A percentile compares a stretch with the other conserved stretches of the same genome.
These are phyloP conservation scores for Tolypocladium ophioglossoides DNA, from an alignment of 2,329 filamentous ascomycete species.

Conservation along the genomic window DNA sequence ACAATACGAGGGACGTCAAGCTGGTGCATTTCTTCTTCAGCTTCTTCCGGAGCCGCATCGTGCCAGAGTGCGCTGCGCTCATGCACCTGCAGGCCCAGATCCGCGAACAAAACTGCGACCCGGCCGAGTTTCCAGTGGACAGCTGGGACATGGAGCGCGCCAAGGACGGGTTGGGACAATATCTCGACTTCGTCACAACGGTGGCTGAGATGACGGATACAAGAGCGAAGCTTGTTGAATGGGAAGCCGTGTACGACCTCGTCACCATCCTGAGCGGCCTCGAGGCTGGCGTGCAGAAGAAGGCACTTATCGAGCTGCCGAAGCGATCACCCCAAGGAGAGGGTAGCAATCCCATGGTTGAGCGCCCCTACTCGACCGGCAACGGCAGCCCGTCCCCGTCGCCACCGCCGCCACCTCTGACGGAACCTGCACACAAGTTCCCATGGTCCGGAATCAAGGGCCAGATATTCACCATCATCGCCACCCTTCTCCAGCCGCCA, in stretches of 20 bases:
- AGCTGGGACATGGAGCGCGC: constrained; percentile 97
- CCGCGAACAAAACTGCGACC: constrained; percentile 60
- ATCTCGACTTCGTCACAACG: constrained; percentile 86
- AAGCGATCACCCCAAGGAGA: constrained; percentile 14
- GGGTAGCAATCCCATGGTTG: constrained; percentile 33
- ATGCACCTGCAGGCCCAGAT: constrained; percentile 92
- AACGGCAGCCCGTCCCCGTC: constrained; percentile 21
- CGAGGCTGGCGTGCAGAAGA: constrained; percentile 79
- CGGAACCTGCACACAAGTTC: constrained; percentile 55
- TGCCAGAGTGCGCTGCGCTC: constrained; percentile 87
- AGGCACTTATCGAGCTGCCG: constrained; percentile 46
- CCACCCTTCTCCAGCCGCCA: constrained; percentile 79
- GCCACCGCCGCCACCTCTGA: constrained; percentile 32
- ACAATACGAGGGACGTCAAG: constrained; percentile 45
- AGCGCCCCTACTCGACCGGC: constrained; percentile 48
- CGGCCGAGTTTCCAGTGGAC: constrained; percentile 86
- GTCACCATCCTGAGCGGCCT: constrained; percentile 79
- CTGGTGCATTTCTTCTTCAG: constrained; percentile 84
- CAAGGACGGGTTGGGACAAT: constrained; percentile 89
- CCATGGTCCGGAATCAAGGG: constrained; percentile 74
- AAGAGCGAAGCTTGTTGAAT: constrained; percentile 77
- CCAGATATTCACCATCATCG: constrained; percentile 81
- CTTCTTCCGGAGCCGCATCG: constrained; percentile 83
- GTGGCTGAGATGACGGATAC: constrained; percentile 77
- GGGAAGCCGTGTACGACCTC: constrained; percentile 84